phyloP scores from a whole-genome alignment of 768 basidiomycete species.

The Tylopilus balloui region DNA sequence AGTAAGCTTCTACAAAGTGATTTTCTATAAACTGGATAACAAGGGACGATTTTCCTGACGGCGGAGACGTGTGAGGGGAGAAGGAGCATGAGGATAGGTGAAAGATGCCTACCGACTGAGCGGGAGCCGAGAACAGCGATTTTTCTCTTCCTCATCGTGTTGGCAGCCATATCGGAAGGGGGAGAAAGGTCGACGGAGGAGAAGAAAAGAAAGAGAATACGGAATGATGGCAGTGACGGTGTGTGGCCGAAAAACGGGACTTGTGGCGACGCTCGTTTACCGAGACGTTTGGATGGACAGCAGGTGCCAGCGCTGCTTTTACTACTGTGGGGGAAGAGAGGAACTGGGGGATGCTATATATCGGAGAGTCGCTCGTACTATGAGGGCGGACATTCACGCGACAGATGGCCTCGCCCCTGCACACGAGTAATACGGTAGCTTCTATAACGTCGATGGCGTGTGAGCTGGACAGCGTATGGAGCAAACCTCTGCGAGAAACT shows the following conservation, averaged over 20 bases:
- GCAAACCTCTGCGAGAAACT: background rate
- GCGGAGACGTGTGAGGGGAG: constrained; percentile 18
- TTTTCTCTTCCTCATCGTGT: constrained; percentile 71
- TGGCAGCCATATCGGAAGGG: constrained; percentile 29
- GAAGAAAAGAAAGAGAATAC: constrained; percentile 15
- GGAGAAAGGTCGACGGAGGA: constrained; percentile 5
- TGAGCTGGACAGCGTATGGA: constrained; percentile 5
- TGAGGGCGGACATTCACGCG: constrained; percentile 21
- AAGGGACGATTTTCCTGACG: constrained; percentile 90
- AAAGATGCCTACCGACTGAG: constrained; percentile 67
- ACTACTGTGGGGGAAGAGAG: no score
- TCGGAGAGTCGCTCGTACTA: no score
- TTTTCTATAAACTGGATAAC: constrained; percentile 92
- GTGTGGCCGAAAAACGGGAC: constrained; percentile 17
- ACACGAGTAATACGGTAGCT: constrained; percentile 23
- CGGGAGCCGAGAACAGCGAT: constrained; percentile 85
- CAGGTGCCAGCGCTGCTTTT: constrained; percentile 17
- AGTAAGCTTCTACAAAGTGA: constrained; percentile 88
- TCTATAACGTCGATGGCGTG: constrained; percentile 26
- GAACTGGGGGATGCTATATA: constrained; percentile 25
- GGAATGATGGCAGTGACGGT: constrained; percentile 12
- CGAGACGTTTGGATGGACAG: constrained; percentile 27
- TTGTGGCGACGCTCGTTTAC: constrained; percentile 30
- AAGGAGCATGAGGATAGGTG: background rate
- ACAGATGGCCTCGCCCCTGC: constrained; percentile 15